Evolutionary conservation across 1,284 basidiomycete genomes (phyloP), one percentile per base, ranked within the genome.

Genomic region (Moesziomyces antarcticus): DNA sequence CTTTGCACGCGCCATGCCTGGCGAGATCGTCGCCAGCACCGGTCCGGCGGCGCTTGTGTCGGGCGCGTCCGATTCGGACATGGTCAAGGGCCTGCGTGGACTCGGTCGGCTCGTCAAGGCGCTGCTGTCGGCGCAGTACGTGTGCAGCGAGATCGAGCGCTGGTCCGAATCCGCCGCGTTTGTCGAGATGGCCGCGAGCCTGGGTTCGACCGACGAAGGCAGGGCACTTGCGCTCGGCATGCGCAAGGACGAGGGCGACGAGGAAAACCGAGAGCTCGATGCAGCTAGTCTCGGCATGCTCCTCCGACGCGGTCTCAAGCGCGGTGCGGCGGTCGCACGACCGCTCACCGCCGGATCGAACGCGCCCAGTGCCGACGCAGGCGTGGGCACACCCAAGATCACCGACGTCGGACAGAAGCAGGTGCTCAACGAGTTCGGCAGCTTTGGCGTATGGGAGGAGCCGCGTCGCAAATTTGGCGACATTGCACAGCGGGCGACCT

Each of bases 1-100:
- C 0, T 90, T 99, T 75, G 89, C 94, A 30, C 90, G 94, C 5
- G 92, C 91, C 3, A 93, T 98, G 7, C 94, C 96, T 0, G 96
- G 95, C 5, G 93, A 78, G 24, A 82, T 83, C 27, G 56, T 63
- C 3, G 40, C 64, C 1, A 54, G 48, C 3, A 33, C 62, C 14
- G 52, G 52, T 5, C 52, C 50, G 1, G 43, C 43, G 1, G 27
- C 51, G 14, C 47, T 59, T 1, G 54, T 68, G 14, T 62, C 69
- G 21, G 62, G 46, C 45, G 45, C 51, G 0, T 45, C 54, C 24
- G 77, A 80, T 18, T 58, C 68, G 11, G 81, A 81, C 22, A 77
- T 77, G 75, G 82, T 83, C 43, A 67, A 69, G 16, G 82, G 82
- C 1, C 53, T 79, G 16, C 67, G 79, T n/a, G 82, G 82, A 0